A percentile compares a stretch with the other conserved stretches of the same genome.
These are phyloP conservation scores for Fusarium pilosicola DNA, from an alignment of 2,329 filamentous ascomycete species.

Conservation along the genomic window DNA sequence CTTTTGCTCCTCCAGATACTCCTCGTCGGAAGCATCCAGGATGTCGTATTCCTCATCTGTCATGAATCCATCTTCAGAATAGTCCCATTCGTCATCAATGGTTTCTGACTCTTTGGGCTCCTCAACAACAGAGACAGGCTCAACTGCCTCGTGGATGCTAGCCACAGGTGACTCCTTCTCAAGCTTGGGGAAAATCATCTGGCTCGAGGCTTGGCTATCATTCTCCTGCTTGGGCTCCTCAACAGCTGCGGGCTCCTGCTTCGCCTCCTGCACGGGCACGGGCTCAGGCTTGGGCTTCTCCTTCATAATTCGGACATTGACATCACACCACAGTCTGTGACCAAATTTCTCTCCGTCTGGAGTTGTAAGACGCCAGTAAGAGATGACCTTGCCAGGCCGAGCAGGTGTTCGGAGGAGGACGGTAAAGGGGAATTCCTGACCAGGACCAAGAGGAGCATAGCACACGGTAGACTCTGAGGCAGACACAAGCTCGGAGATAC, in stretches of 20 bases:
- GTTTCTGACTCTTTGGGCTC: slow-evolving; percentile 61
- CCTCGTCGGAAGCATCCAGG: slow-evolving; percentile 92
- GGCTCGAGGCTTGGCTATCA: slow-evolving; percentile 51
- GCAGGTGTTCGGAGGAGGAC: slow-evolving; percentile 84
- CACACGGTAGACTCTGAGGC: slow-evolving; percentile 87
- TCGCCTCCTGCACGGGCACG: slow-evolving; percentile 38
- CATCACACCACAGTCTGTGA: slow-evolving; percentile 94
- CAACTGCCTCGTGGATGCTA: slow-evolving; percentile 77
- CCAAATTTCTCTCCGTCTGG: slow-evolving; percentile 85
- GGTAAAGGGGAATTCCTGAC: slow-evolving; percentile 82
- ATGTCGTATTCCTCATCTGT: slow-evolving; percentile 99
- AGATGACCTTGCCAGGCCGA: slow-evolving; percentile 82
- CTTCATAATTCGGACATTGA: slow-evolving; percentile 70
- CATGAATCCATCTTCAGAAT: slow-evolving; percentile 80
- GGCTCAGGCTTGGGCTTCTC: slow-evolving; percentile 39
- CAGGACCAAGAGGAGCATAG: slow-evolving; percentile 73
- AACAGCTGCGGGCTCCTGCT: slow-evolving; percentile 30
- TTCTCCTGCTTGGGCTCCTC: slow-evolving; percentile 47
- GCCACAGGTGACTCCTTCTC: slow-evolving; percentile 90
- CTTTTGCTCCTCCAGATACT: slow-evolving; percentile 70
- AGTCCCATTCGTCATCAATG: slow-evolving; percentile 69
- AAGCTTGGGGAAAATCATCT: slow-evolving; percentile 97
- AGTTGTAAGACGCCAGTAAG: slow-evolving; percentile 94
- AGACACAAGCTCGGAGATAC: slow-evolving; percentile 77
- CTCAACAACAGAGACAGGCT: slow-evolving; percentile 66